Conservation (phyloP, 2,329 filamentous ascomycete genomes). For the Fusarium sp. region DNA sequence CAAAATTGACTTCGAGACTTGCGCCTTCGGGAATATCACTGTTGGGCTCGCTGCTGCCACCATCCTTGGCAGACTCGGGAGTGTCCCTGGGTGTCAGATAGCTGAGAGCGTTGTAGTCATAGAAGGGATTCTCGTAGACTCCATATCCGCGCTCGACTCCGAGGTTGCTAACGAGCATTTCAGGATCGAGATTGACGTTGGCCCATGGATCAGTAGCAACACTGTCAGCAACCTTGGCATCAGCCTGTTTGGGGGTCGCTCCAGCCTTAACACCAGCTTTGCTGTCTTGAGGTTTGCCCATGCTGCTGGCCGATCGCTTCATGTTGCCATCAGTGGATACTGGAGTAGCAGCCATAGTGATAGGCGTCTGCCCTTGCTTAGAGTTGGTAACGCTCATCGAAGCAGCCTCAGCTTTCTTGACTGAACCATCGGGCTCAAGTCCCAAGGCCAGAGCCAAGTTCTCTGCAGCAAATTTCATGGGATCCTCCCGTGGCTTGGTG, state of each 20-base stretch:
- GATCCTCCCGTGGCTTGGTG: slow-evolving; percentile 65
- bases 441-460: slow-evolving; percentile 62
- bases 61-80: slow-evolving; percentile 72
- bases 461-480: slow-evolving; percentile 64
- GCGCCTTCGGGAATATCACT: slow-evolving; percentile 70
- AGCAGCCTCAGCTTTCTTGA: slow-evolving; percentile 52
- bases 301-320: slow-evolving; percentile 62
- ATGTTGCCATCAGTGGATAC: slow-evolving; percentile 65
- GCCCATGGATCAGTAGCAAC: slow-evolving; percentile 52
- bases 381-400: slow-evolving; percentile 58
- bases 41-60: slow-evolving; percentile 68
- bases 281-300: slow-evolving; percentile 55
- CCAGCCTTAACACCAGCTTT: slow-evolving; percentile 49
- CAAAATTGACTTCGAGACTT: slow-evolving; percentile 64
- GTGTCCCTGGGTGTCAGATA: slow-evolving; percentile 72
- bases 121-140: slow-evolving; percentile 50
- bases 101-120: slow-evolving; percentile 63
- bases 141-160: slow-evolving; percentile 49
- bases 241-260: slow-evolving; percentile 46
- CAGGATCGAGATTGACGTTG: slow-evolving; percentile 63
- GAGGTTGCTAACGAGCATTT: slow-evolving; percentile 52
- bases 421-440: slow-evolving; percentile 62
- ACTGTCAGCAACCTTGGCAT: slow-evolving; percentile 46
- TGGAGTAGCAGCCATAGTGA: slow-evolving; percentile 58
- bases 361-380: slow-evolving; percentile 62